Evolutionary conservation across 805 yeast genomes (phyloP), one percentile per base, ranked within the genome.

Genomic region (Lipomyces starkeyi): DNA sequence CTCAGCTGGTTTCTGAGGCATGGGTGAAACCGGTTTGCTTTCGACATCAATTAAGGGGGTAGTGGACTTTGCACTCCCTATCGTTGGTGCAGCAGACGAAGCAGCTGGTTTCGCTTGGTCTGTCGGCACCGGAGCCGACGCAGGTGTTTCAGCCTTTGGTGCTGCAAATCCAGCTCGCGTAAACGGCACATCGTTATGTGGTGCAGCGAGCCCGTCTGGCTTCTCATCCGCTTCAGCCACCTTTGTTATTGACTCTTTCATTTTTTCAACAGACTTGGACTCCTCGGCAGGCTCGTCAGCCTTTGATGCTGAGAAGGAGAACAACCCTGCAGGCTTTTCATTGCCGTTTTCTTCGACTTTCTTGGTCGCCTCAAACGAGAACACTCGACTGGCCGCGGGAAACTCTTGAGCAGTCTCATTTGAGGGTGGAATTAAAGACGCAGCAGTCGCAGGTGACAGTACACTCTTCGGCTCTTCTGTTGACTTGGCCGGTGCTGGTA

Each of bases 141-240:
- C 43, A 13, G 17, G 17, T 13, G 43, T 37, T 14, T 37, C 43
- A 37, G 43, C 17, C 3, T 13, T 35, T 35, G 14, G 40, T 4
- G 62, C 20, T 27, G 43, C 27, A 58, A 40, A 58, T 29, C 27
- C 14, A 57, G 47, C 35, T 11, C 14, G 54, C 27, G 40, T 34
- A 9, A n/a, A 29, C 20, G 34, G 27, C 40, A 7, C 35, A 13
- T n/a, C 35, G 13, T 17, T 22, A 6, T 20, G 22, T 25, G 62
- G 29, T 17, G 43, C 22, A 0, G 25, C 20, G 17, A 52, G 7
- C 27, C 49, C 49, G 49, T n/a, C 49, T 43, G 49, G 22, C 22
- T 43, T 43, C 49, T 43, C n/a, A 2, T 43, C 9, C 7, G 6
- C 22, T 3, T 17, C 49, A 49, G 17, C 59, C 20, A 58, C 3